Base-by-base conservation (phyloP, 2,329 filamentous ascomycete genomes). In the Alternaria consortialis region DNA sequence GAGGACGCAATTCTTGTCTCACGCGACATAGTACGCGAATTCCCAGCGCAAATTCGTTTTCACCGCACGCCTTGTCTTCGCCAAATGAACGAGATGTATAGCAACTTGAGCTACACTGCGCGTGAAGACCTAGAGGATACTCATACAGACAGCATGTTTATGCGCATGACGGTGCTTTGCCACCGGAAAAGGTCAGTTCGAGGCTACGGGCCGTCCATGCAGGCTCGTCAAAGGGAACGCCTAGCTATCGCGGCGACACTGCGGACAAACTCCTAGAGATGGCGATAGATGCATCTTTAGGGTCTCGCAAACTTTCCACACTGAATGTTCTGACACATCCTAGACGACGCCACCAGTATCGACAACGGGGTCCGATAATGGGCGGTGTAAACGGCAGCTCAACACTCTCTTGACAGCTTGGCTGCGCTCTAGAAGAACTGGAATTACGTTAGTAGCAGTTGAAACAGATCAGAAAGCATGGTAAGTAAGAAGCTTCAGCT, bases 281-380 rank as follows among this genome's bases (percentile, higher is more conserved):
- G 44, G 25, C 43, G 37, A 51, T 20, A 51, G 53, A 55, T 53
- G n/a, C 44, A 25, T 25, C 5, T 36, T n/a, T 17, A 34, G 39
- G 44, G 57, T 48, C 43, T 37, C n/a, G 39, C 9, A 43, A 32
- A 48, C 50, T 46, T 56, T 60, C 17, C 42, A 42, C 53, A 50
- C 13, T 27, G 37, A 53, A 47, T 20, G 20, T 36, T 23, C 11
- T 34, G 32, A 27, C 20, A 50, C 34, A 25, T 36, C 36, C 56
- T 29, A 58, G 42, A 54, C 27, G 7, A 47, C 42, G 27, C 56
- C 40, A 40, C 32, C 34, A n/a, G 23, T n/a, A 47, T 20, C 34
- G 43, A 31, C n/a, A 29, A 40, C 32, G 17, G 34, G 32, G 12
- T 27, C 43, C 34, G 47, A 44, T 47, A 23, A 12, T 27, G 15